Percentiles rank a stretch among this genome's conserved stretches.
phyloP scores from a whole-genome alignment of 2,329 filamentous ascomycete genomes.

The Didymella arachidicola region DNA sequence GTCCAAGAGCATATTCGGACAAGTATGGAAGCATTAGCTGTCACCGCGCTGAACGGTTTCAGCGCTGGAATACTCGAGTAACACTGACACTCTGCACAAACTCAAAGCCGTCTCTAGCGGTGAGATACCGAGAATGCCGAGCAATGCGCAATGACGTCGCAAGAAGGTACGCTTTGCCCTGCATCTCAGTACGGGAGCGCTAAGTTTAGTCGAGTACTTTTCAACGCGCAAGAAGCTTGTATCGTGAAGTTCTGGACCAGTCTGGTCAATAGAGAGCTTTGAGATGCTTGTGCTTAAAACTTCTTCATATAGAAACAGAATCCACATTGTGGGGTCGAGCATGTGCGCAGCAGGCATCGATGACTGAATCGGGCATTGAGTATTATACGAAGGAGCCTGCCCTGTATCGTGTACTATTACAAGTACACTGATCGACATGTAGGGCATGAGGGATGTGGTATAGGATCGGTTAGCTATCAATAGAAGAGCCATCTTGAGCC shows the following conservation, averaged over 20 bases:
- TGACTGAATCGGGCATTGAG: not conserved
- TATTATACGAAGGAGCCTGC: not conserved
- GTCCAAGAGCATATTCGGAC: too few relatives aligned
- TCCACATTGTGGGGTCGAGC: not conserved
- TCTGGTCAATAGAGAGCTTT: constrained; percentile 6
- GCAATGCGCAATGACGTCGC: constrained; percentile 7
- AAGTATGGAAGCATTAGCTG: too few relatives aligned
- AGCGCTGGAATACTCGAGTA: not conserved
- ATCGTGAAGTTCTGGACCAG: not conserved
- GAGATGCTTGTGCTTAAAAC: not conserved
- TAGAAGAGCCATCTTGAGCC: not conserved
- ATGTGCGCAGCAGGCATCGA: not conserved
- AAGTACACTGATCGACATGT: constrained; percentile 7
- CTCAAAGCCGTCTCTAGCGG: not conserved
- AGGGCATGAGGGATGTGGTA: not conserved
- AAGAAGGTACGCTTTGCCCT: not conserved
- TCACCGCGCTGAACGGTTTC: too few relatives aligned
- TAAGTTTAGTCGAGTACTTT: constrained; percentile 4
- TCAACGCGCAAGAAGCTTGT: constrained; percentile 4
- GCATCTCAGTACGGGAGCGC: constrained; percentile 5
- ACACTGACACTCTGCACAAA: not conserved
- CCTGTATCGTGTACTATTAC: constrained; percentile 1
- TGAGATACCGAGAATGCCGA: not conserved
- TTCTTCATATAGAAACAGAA: not conserved
- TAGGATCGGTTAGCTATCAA: constrained; percentile 1